Evolutionary conservation across 2,329 filamentous ascomycete species (phyloP), one percentile per base, ranked within the genome.

Genomic region (Nothophaeocryptopus gaeumannii): DNA sequence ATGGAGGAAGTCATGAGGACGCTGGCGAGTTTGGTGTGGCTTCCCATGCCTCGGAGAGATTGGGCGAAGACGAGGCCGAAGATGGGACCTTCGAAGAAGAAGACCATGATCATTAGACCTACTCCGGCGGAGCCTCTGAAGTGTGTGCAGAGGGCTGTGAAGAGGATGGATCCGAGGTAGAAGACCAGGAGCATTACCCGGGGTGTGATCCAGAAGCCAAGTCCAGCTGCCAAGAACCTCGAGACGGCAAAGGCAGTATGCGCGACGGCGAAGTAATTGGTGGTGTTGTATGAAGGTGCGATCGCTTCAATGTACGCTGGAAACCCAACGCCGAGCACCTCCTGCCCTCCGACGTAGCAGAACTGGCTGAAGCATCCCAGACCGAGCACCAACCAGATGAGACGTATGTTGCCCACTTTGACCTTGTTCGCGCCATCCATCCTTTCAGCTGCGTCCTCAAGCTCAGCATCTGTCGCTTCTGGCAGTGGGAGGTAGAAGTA

Each of bases 401-500:
- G 70, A 5, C 72, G 74, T 38, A 80, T 53, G 0, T 72, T 70
- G 9, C 67, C 62, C 7, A 78, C 10, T 39, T 66, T 72, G n/a
- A 72, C 67, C 47, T 69, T 69, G 53, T 81, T 76, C 29, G 74
- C 75, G 15, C 73, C 72, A 47, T 76, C 70, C 13, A 78, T 71
- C 3, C 76, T 74, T 53, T 78, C 74, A 16, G 77, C 75, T 3
- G 79, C 69, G 41, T 78, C 74, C 53, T 82, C 78, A 3, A 85
- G 68, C 54, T 84, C 80, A 12, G 76, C 73, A 57, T 83, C 80
- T 1, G 79, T 79, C 2, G 80, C 81, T 67, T 84, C 81, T 0
- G 82, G 81, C 1, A 85, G 70, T 2, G 80, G 81, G 1, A 83
- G 67, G 56, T 84, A 84, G 61, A 79, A 82, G 63, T 82, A 84